A percentile compares a stretch with the other conserved stretches of the same genome.
These are phyloP conservation scores for Neurospora sp. DNA, from an alignment of 495 filamentous ascomycete genomes.

Conservation along the genomic window DNA sequence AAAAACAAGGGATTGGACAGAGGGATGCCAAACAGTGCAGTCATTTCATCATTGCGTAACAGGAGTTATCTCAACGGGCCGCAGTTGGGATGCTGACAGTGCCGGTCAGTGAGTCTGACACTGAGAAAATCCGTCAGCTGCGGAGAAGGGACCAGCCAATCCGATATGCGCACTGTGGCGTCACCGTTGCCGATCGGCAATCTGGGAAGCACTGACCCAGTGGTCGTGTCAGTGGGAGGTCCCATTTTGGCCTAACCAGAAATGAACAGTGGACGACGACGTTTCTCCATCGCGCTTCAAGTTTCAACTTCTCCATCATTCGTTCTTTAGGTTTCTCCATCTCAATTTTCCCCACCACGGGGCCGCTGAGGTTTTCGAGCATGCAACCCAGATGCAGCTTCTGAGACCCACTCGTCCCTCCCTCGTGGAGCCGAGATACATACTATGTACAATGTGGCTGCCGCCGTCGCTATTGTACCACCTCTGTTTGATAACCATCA, in stretches of 20 bases:
- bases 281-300: background rate
- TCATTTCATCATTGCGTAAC: conserved; percentile 16
- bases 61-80: background rate
- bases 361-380: background rate
- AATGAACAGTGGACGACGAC: background rate
- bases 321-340: background rate
- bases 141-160: conserved; percentile 4
- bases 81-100: background rate
- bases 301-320: background rate
- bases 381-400: background rate
- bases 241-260: background rate
- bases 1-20: background rate
- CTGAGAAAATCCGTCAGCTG: background rate
- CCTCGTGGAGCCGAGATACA: background rate
- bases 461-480: background rate
- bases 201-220: background rate
- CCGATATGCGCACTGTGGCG: conserved; percentile 1
- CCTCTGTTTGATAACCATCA: background rate
- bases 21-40: conserved; percentile 5
- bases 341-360: background rate
- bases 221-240: background rate
- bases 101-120: background rate
- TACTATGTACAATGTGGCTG: background rate
- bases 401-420: background rate
- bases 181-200: conserved; percentile 14